Base-by-base conservation (phyloP, 129 eudicot genomes). In the Artemisia tridentata region DNA sequence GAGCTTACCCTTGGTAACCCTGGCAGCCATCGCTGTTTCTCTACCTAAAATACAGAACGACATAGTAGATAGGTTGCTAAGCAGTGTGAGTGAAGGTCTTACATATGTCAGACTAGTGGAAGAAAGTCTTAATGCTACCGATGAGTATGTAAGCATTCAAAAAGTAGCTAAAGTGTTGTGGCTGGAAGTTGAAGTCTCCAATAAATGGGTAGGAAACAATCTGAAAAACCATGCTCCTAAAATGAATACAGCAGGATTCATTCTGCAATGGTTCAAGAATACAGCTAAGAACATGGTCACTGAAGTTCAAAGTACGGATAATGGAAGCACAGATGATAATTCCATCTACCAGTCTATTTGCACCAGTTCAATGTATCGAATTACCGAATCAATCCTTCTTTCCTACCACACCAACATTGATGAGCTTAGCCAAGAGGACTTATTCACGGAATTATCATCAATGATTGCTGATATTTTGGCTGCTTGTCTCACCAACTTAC, bases 31-130 rank as follows among this genome's bases (percentile, higher is more conserved):
- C 11, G 63, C 63, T 1, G 15, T 76, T 17, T 51, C 69, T 15
- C 80, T 76, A 12, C 69, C 75, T 1, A 68, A 29, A 18, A 29
- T 67, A 0, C 12, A 76, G 19, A 68, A 16, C 4, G 6, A 27
- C n/a, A 27, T 4, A 1, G 25, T 47, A 11, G 57, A 75, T 21
- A 17, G 9, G 49, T 66, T 75, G 45, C 2, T 75, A 12, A 47
- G 51, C 1, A 16, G 72, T 34, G 72, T 75, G 47, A 54, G 57
- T 53, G 79, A 75, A 45, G 79, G 79, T 19, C 63, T 65, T 12
- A 3, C 1, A 49, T 75, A 75, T 41, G 72, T 75, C n/a, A 41
- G 19, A 14, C 72, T 53, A 54, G 63, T 75, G 53, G 72, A 75
- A 49, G 45, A 65, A 75, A 75, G n/a, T 23, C 54, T 58, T 5